Percentiles rank a stretch among this genome's conserved stretches.
These are phyloP conservation scores for Plasmodium malariae DNA, from an alignment of 169 alveolate species.

Conservation along the genomic window DNA sequence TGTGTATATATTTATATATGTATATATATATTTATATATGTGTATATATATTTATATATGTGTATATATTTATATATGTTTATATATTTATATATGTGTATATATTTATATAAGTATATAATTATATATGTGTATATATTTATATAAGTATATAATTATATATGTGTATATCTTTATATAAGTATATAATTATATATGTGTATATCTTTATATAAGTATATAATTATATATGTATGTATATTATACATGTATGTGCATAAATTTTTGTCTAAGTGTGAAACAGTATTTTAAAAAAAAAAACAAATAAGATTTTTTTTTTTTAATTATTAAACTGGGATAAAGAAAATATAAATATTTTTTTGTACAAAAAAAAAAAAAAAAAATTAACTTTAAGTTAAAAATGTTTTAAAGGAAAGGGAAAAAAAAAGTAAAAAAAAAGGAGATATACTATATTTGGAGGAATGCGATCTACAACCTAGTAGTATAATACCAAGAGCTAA, in stretches of 20 bases:
- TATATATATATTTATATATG: conserved; percentile 24
- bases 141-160: too few species aligned
- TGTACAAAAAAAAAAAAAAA: conserved; percentile 16
- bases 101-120: not conserved
- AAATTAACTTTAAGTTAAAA: not conserved
- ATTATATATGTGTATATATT: too few species aligned
- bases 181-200: too few species aligned
- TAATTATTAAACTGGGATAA: conserved; percentile 54
- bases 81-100: not conserved
- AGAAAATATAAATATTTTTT: conserved; percentile 35
- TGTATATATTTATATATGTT: not conserved
- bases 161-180: too few species aligned
- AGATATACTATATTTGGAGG: too few species aligned
- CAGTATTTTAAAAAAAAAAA: conserved; percentile 27
- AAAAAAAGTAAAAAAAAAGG: too few species aligned
- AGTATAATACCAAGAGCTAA: too few species aligned
- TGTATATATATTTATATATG: conserved; percentile 12
- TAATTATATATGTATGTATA: conserved; percentile 2
- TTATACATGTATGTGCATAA: not conserved
- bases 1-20: not conserved
- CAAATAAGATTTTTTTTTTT: conserved; percentile 14
- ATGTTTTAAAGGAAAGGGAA: not conserved
- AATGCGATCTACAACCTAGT: too few species aligned
- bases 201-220: not conserved
- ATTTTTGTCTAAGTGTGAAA: conserved; percentile 35